phyloP scores from a whole-genome alignment of 768 basidiomycete species.

The Suillus subaureus region DNA sequence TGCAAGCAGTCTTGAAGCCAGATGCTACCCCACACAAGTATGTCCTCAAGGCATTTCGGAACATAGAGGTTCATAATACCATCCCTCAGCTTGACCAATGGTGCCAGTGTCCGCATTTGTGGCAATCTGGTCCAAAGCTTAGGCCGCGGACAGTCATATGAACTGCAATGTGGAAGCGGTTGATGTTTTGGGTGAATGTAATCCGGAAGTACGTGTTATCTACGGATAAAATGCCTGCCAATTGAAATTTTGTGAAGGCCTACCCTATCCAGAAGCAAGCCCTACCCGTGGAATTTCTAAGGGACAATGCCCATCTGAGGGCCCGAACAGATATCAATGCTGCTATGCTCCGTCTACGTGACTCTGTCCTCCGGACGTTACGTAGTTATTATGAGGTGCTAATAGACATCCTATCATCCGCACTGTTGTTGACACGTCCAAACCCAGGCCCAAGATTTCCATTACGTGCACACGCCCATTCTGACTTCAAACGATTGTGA shows the following conservation, averaged over 20 bases:
- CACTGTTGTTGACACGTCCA: slow-evolving; percentile 19
- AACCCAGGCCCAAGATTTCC: slow-evolving; percentile 72
- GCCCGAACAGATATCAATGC: slow-evolving; percentile 72
- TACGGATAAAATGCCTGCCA: slow-evolving; percentile 14
- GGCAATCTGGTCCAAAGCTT: slow-evolving; percentile 50
- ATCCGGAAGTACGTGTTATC: slow-evolving; percentile 48
- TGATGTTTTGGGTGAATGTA: slow-evolving; percentile 55
- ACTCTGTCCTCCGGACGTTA: slow-evolving; percentile 56
- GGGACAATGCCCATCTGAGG: slow-evolving; percentile 88
- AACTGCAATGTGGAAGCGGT: slow-evolving; percentile 53
- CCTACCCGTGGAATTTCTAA: slow-evolving; percentile 74
- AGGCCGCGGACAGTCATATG: slow-evolving; percentile 53
- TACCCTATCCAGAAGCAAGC: slow-evolving; percentile 95
- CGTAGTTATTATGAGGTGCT: slow-evolving; percentile 72
- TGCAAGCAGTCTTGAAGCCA: slow-evolving; percentile 78
- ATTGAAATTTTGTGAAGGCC: slow-evolving; percentile 44
- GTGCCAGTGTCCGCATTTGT: slow-evolving; percentile 51
- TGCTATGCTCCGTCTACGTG: slow-evolving; percentile 75
- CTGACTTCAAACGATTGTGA: slow-evolving; percentile 93
- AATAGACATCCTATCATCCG: slow-evolving; percentile 4
- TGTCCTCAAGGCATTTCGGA: slow-evolving; percentile 17
- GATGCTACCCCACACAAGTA: slow-evolving; percentile 36
- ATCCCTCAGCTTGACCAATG: slow-evolving; percentile 48
- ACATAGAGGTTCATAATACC: not conserved
- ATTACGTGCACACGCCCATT: slow-evolving; percentile 81